Evolutionary conservation across 2,329 filamentous ascomycete species (phyloP).

Genomic region (Ceratocystis huliohia): DNA sequence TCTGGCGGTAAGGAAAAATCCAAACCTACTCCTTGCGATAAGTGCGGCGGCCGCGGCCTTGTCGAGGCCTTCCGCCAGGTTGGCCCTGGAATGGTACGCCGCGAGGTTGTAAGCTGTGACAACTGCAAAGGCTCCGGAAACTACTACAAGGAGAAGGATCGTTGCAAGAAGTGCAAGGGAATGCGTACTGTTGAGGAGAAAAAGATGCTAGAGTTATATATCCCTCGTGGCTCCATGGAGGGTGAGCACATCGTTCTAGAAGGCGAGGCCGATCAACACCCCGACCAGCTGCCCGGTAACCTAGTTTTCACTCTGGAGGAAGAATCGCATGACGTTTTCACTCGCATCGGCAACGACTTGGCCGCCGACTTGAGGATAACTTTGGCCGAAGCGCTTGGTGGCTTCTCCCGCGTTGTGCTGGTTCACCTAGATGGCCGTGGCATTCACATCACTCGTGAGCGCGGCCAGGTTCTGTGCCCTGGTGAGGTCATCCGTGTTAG

Average conservation of each 20-base stretch:
- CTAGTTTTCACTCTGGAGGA: constrained; percentile 83
- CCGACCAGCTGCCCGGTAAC: constrained; percentile 79
- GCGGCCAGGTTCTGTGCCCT: constrained; percentile 71
- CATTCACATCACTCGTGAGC: constrained; percentile 65
- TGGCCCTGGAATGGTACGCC: constrained; percentile 74
- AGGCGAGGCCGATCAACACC: constrained; percentile 86
- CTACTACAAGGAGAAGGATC: constrained; percentile 89
- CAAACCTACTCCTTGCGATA: constrained; percentile 68
- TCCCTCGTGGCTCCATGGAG: constrained; percentile 72
- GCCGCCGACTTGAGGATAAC: constrained; percentile 70
- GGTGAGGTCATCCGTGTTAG: constrained; percentile 73
- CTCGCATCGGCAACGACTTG: constrained; percentile 71
- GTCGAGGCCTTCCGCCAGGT: constrained; percentile 69
- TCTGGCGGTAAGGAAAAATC: constrained; percentile 84
- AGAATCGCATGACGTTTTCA: constrained; percentile 67
- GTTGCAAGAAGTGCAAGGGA: constrained; percentile 98
- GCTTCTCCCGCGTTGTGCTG: constrained; percentile 80
- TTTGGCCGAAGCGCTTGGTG: constrained; percentile 70
- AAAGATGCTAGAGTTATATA: constrained; percentile 93
- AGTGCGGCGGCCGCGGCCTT: constrained; percentile 69
- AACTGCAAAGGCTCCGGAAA: constrained; percentile 75
- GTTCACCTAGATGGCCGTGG: constrained; percentile 90
- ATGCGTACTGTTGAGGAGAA: constrained; percentile 74
- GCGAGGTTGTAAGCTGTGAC: constrained; percentile 66
- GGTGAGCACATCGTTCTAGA: constrained; percentile 83